Conservation (phyloP, 2,329 filamentous ascomycete genomes). For the Ustulina deusta region DNA sequence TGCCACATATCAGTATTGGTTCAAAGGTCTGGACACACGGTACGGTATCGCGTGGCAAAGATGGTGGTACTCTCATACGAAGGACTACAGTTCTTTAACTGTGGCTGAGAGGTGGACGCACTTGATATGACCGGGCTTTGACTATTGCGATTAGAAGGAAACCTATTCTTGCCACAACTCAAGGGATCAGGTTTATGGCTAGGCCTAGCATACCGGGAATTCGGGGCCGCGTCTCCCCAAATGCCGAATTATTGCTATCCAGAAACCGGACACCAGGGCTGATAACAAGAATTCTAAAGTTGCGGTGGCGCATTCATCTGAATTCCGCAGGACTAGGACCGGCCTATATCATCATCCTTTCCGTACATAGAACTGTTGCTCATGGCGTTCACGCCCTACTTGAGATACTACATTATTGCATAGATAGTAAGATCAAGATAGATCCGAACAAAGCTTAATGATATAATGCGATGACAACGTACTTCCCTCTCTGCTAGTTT, state of each 20-base stretch:
- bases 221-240: not conserved
- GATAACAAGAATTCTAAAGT: constrained; percentile 5
- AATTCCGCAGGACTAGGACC: not conserved
- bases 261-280: not conserved
- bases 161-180: constrained; percentile 1
- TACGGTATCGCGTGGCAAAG: constrained; percentile 16
- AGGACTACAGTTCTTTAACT: not conserved
- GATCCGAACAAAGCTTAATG: constrained; percentile 17
- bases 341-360: constrained; percentile 3
- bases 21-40: constrained; percentile 12
- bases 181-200: not conserved
- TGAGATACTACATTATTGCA: not conserved
- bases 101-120: not conserved
- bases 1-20: constrained; percentile 2
- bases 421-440: constrained; percentile 28
- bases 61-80: not conserved
- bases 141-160: constrained; percentile 4
- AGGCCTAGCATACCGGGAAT: not conserved
- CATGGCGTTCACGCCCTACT: not conserved
- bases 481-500: not conserved
- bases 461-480: constrained; percentile 12
- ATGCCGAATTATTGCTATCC: not conserved
- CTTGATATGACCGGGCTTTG: not conserved
- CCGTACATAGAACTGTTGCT: not conserved
- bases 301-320: not conserved